Evolutionary conservation across 1,284 basidiomycete genomes (phyloP), one percentile per base, ranked within the genome.

Genomic region (Moniliophthora roreri): DNA sequence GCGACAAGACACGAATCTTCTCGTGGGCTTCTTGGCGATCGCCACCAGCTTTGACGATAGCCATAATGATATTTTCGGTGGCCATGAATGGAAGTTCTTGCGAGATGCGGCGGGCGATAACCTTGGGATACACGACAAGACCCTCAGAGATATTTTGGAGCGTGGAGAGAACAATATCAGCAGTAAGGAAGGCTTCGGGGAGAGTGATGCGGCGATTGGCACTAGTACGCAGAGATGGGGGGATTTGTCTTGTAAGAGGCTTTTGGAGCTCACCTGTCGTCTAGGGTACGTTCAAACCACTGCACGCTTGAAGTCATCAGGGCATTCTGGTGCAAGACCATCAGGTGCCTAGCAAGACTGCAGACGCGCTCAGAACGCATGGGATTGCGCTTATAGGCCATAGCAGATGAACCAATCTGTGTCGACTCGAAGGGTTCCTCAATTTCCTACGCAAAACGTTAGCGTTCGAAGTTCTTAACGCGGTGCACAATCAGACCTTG

Each of bases 341-440:
- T 93, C 48, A 98, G 75, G 73, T 97, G 95, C 53, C 97, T 80
- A 18, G 96, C 82, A 42, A 99, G 82, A 63, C 91, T 95, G 79
- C 97, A 99, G 49, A 98, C 91, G 45, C 97, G 90, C 74, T 99
- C 97, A 57, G 86, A 95, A 52, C 97, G 92, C 97, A 99, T 99
- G 1, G 97, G 97, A 74, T 99, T 99, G 57, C 97, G 85, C 78
- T 99, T 99, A 85, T 99, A 99, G 2, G 97, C 96, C 96, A 99
- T 99, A 15, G 95, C 95, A 1, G 91, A 93, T 8, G 89, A 92
- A n/a, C 97, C 97, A 62, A 99, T 99, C 76, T 99, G 97, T 50
- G 96, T 96, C 60, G 94, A 93, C 72, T 99, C 97, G 69, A 99
- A 99, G 0, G 97, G 97, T 69, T 99, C 97, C 73, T 99, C 97